A percentile compares a stretch with the other conserved stretches of the same genome.
Evolutionary conservation across 257 asterid genomes (phyloP).

Genomic region (Ocimum tenuiflorum): DNA sequence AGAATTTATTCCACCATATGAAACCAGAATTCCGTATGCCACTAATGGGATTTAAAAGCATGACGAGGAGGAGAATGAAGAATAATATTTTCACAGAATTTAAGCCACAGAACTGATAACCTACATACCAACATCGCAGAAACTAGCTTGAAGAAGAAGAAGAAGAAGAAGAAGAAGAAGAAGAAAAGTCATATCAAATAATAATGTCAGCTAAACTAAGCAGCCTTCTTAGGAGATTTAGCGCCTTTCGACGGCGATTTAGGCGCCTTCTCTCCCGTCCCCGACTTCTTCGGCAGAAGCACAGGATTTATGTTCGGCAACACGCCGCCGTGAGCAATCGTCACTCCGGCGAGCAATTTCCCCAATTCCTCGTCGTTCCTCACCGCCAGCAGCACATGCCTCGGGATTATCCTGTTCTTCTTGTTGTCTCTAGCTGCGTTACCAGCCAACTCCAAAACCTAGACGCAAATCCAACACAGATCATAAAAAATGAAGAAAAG

Average conservation of each 20-base stretch:
- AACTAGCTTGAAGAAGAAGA: too few species aligned
- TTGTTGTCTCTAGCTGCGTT: constrained; percentile 61
- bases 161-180: too few species aligned
- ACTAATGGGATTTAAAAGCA: too few species aligned
- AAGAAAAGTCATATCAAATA: too few species aligned
- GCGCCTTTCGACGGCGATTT: constrained; percentile 36
- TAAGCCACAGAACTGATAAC: too few species aligned
- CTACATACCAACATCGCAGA: too few species aligned
- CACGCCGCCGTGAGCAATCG: constrained; percentile 20
- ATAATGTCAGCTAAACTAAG: not conserved
- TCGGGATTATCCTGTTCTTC: constrained; percentile 20
- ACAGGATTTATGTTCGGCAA: constrained; percentile 21
- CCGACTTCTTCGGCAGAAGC: constrained; percentile 17
- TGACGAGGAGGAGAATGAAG: too few species aligned
- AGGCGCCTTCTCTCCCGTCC: constrained; percentile 18
- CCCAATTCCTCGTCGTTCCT: constrained; percentile 21
- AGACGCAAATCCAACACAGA: not conserved
- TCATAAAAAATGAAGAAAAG: not conserved
- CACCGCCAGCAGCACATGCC: constrained; percentile 20
- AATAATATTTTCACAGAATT: too few species aligned
- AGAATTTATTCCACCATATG: too few species aligned
- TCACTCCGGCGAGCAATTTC: constrained; percentile 16
- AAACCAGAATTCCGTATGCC: too few species aligned
- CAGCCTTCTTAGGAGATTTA: constrained; percentile 41
- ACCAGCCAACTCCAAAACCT: constrained; percentile 75